A percentile compares a stretch with the other conserved stretches of the same genome.
These are phyloP conservation scores for Tetrapyrgos nigripes DNA, from an alignment of 1,284 basidiomycete species.

Conservation along the genomic window DNA sequence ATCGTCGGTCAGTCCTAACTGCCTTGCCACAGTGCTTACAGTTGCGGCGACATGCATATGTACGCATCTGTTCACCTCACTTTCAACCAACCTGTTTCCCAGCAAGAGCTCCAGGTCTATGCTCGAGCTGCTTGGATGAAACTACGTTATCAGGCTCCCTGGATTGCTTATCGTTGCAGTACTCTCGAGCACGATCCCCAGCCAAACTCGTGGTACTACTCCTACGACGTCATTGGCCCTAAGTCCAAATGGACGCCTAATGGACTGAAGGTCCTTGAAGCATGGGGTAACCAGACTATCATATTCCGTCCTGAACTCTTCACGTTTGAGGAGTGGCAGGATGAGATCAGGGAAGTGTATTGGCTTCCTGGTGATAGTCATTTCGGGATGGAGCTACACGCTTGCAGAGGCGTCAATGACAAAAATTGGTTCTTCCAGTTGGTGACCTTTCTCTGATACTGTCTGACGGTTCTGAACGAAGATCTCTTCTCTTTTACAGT, in stretches of 20 bases:
- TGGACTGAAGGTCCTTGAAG: background rate
- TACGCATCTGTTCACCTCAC: no score
- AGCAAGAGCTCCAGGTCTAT: no score
- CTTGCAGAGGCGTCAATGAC: background rate
- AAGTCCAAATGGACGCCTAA: background rate
- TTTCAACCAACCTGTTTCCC: no score
- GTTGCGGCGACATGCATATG: no score
- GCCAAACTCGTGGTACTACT: background rate
- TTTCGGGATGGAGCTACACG: background rate
- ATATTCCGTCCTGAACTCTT: background rate
- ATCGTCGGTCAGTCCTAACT: no score
- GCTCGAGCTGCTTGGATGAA: no score
- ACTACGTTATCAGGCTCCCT: background rate
- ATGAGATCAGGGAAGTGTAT: background rate
- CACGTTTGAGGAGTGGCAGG: background rate
- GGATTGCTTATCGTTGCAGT: background rate
- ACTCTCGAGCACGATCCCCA: background rate
- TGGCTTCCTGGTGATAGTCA: background rate
- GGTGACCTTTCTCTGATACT: background rate
- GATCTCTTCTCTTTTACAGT: no score
- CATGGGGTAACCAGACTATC: background rate
- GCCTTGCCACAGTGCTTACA: no score
- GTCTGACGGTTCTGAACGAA: no score
- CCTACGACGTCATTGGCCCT: background rate
- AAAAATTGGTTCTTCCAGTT: background rate